Evolutionary conservation across 2,329 filamentous ascomycete genomes (phyloP).

Genomic region (Leptographium galeiforme): DNA sequence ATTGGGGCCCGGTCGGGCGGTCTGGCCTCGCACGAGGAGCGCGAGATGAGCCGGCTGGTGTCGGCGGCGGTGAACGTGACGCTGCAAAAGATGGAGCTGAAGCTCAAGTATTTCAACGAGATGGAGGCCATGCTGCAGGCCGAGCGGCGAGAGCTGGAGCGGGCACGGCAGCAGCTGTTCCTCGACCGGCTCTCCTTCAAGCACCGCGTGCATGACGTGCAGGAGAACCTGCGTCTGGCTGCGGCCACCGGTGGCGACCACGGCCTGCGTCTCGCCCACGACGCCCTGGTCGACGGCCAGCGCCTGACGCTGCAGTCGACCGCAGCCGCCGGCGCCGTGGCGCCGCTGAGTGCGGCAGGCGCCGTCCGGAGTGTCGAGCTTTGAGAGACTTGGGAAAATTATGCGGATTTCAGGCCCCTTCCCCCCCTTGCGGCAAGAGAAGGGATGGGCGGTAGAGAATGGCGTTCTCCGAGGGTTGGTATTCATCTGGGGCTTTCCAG

Average conservation of each 20-base stretch:
- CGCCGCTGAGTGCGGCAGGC: constrained; percentile 41
- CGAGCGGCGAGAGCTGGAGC: constrained; percentile 83
- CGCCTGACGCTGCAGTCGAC: constrained; percentile 39
- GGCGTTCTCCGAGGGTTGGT: constrained; percentile 6
- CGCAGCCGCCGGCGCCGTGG: constrained; percentile 29
- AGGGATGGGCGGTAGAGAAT: constrained; percentile 6
- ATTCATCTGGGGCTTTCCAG: not conserved
- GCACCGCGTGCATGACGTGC: constrained; percentile 69
- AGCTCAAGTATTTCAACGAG: constrained; percentile 90
- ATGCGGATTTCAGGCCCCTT: too few relatives aligned
- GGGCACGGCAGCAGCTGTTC: constrained; percentile 84
- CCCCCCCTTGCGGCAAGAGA: not conserved
- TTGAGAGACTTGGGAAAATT: constrained; percentile 13
- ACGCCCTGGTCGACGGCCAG: constrained; percentile 33
- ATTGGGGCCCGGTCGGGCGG: constrained; percentile 77
- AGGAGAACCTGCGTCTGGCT: constrained; percentile 56
- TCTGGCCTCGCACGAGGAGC: constrained; percentile 88
- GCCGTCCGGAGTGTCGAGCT: constrained; percentile 45
- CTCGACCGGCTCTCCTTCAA: constrained; percentile 84
- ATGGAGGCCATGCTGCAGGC: constrained; percentile 87
- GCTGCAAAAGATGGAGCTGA: constrained; percentile 90
- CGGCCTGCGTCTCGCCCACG: constrained; percentile 32
- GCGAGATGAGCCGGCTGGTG: constrained; percentile 88
- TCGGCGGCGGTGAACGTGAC: constrained; percentile 86
- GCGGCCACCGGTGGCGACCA: constrained; percentile 34